phyloP scores from a whole-genome alignment of 495 filamentous ascomycete genomes.

The Cladorrhinum samala region DNA sequence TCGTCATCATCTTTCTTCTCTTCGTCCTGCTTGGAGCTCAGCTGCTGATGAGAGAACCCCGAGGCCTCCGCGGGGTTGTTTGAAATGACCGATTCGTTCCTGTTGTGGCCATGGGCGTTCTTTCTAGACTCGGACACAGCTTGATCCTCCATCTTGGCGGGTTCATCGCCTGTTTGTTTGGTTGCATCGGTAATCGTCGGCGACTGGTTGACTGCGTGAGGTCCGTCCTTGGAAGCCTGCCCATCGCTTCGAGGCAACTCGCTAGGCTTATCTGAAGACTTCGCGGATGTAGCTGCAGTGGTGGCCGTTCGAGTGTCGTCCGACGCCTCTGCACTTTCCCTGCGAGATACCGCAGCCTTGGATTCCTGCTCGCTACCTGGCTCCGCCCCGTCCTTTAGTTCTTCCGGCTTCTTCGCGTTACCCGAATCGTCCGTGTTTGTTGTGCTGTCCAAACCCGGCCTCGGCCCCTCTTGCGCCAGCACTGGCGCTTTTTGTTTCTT shows the following conservation, averaged over 20 bases:
- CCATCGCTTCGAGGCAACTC: not conserved
- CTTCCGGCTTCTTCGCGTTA: not conserved
- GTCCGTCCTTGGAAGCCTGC: constrained; percentile 3
- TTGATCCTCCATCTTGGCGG: constrained; percentile 17
- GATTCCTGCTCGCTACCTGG: constrained; percentile 29
- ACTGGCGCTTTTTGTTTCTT: constrained; percentile 29
- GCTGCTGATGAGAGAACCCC: constrained; percentile 87
- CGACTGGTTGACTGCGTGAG: constrained; percentile 7
- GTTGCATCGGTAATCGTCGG: constrained; percentile 1
- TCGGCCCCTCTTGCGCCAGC: not conserved
- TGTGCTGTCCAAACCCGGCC: constrained; percentile 1
- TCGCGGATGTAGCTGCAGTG: not conserved
- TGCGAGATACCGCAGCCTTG: constrained; percentile 31
- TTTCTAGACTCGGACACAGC: constrained; percentile 15
- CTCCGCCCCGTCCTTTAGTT: constrained; percentile 4
- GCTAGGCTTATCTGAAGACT: constrained; percentile 5
- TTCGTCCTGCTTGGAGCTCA: constrained; percentile 50
- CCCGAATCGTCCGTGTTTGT: not conserved
- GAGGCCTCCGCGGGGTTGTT: constrained; percentile 43
- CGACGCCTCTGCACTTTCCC: constrained; percentile 6
- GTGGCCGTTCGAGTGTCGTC: constrained; percentile 21
- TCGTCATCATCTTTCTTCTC: constrained; percentile 50
- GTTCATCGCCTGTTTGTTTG: constrained; percentile 6
- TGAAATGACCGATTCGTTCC: constrained; percentile 25
- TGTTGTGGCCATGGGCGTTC: constrained; percentile 17